A percentile compares a stretch with the other conserved stretches of the same genome.
phyloP scores from a whole-genome alignment of 2,329 filamentous ascomycete species.

The Penicillium capsulatum region DNA sequence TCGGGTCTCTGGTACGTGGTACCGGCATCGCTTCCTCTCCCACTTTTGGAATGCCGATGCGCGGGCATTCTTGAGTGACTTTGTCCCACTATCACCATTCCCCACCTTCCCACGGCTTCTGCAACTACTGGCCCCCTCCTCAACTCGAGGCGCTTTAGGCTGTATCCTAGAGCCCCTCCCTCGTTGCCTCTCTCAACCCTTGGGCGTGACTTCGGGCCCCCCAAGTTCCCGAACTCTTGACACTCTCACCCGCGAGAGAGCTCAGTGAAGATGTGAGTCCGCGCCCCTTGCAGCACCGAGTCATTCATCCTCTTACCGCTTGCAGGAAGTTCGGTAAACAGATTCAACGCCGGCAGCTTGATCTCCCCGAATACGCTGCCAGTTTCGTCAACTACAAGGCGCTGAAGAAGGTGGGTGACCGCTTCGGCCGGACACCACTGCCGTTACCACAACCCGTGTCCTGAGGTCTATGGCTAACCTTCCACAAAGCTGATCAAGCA shows the following conservation, averaged over 20 bases:
- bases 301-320: not conserved
- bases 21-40: no score
- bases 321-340: constrained; percentile 99
- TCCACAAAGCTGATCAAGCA: constrained; percentile 86
- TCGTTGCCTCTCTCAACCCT: not conserved
- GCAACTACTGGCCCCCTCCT: constrained; percentile 14
- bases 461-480: constrained; percentile 22
- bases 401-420: constrained; percentile 75
- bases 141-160: constrained; percentile 10
- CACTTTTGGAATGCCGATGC: no score
- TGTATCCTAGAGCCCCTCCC: not conserved
- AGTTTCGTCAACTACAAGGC: constrained; percentile 99
- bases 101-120: constrained; percentile 12
- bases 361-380: constrained; percentile 97
- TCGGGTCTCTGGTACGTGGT: no score
- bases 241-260: constrained; percentile 7
- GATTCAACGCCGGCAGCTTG: constrained; percentile 97
- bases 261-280: constrained; percentile 14
- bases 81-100: constrained; percentile 21
- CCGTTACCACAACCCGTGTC: no score
- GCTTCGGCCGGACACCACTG: no score
- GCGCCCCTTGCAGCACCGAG: not conserved
- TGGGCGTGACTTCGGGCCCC: not conserved
- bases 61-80: not conserved
- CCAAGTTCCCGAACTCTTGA: constrained; percentile 1